These are phyloP conservation scores for Aspergillus ibericus DNA, from an alignment of 2,329 filamentous ascomycete genomes.

Conservation along the genomic window DNA sequence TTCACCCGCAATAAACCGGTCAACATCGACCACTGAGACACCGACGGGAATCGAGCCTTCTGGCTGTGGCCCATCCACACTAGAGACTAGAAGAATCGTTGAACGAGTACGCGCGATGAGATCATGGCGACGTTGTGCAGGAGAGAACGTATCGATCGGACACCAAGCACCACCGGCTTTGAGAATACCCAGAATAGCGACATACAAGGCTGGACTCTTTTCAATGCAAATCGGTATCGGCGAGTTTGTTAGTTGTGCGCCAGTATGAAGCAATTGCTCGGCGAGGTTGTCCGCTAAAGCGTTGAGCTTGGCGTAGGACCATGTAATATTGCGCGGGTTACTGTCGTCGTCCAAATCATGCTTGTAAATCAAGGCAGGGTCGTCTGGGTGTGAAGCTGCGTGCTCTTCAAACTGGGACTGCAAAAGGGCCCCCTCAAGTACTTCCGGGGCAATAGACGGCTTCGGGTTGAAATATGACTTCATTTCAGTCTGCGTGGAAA, in stretches of 20 bases:
- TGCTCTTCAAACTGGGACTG: slow-evolving; percentile 32
- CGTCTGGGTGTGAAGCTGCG: slow-evolving; percentile 24
- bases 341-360: slow-evolving; percentile 24
- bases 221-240: slow-evolving; percentile 43
- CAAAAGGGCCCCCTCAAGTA: slow-evolving; percentile 18
- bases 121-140: slow-evolving; percentile 39
- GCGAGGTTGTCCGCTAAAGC: slow-evolving; percentile 35
- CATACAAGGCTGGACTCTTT: slow-evolving; percentile 38
- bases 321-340: slow-evolving; percentile 21
- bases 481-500: slow-evolving; percentile 12
- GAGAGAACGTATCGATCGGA: slow-evolving; percentile 43
- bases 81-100: slow-evolving; percentile 30
- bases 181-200: slow-evolving; percentile 45
- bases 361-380: slow-evolving; percentile 31
- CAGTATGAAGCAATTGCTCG: slow-evolving; percentile 24
- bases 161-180: slow-evolving; percentile 47
- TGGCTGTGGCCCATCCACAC: slow-evolving; percentile 21
- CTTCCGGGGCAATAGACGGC: slow-evolving; percentile 11
- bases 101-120: slow-evolving; percentile 39
- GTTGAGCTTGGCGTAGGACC: slow-evolving; percentile 41
- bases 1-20: slow-evolving; percentile 12
- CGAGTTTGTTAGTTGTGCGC: slow-evolving; percentile 25
- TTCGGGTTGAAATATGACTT: slow-evolving; percentile 25
- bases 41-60: slow-evolving; percentile 27
- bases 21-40: slow-evolving; percentile 32